Percentiles rank a stretch among this genome's conserved stretches.
These are phyloP conservation scores for Aureobasidium sp. DNA, from an alignment of 2,329 filamentous ascomycete species.

Conservation along the genomic window DNA sequence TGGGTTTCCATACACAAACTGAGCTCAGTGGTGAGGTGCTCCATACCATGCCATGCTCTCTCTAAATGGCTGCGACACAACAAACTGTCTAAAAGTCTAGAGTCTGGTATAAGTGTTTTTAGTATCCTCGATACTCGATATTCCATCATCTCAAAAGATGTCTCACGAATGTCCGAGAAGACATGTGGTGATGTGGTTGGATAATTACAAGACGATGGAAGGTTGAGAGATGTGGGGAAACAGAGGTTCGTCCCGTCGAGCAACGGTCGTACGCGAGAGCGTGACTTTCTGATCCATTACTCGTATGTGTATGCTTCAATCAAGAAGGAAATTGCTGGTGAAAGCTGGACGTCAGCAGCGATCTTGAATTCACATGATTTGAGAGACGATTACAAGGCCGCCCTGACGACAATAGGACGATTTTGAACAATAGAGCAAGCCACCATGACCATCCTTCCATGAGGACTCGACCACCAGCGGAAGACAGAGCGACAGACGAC, in stretches of 20 bases:
- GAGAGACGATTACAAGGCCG: not conserved
- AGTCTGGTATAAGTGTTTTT: not conserved
- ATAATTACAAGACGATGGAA: slow-evolving; percentile 1
- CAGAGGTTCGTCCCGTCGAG: not conserved
- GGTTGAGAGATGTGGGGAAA: slow-evolving; percentile 7
- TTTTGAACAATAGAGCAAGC: not conserved
- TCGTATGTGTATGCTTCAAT: not conserved
- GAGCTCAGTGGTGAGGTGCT: not conserved
- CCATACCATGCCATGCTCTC: too few relatives aligned
- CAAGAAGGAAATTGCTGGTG: not conserved
- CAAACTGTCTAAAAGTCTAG: not conserved
- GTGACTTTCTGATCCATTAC: slow-evolving; percentile 5
- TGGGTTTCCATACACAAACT: not conserved
- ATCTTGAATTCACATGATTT: not conserved
- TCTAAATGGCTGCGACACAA: too few relatives aligned
- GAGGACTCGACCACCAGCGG: not conserved
- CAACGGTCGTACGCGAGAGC: slow-evolving; percentile 7
- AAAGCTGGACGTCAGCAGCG: not conserved
- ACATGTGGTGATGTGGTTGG: not conserved
- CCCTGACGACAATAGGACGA: not conserved
- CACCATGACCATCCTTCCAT: not conserved
- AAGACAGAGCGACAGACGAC: not conserved
- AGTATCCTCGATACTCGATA: not conserved
- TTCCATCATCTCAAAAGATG: too few relatives aligned
- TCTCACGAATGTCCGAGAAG: too few relatives aligned